A percentile compares a stretch with the other conserved stretches of the same genome.
phyloP scores from a whole-genome alignment of 441 rosid genomes.

The Syzygium malaccense region DNA sequence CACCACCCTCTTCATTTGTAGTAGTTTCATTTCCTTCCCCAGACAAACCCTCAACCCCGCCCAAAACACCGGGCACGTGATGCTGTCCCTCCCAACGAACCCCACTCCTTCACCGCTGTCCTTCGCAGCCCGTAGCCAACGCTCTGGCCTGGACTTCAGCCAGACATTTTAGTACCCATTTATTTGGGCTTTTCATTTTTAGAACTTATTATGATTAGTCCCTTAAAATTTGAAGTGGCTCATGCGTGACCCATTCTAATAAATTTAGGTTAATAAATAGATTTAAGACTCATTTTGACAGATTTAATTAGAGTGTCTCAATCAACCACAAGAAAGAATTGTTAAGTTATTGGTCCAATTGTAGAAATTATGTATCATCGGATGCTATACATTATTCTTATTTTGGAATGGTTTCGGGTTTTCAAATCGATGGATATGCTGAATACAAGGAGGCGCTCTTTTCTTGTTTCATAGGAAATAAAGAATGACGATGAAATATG shows the following conservation, averaged over 20 bases:
- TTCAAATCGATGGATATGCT: background rate
- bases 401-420: background rate
- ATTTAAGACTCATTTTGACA: background rate
- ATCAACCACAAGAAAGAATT: background rate
- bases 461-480: background rate
- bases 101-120: constrained; percentile 8
- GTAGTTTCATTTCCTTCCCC: constrained; percentile 51
- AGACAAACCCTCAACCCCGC: constrained; percentile 50
- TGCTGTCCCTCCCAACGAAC: constrained; percentile 36
- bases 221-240: background rate
- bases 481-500: background rate
- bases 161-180: background rate
- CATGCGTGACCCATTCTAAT: background rate
- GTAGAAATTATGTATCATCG: background rate
- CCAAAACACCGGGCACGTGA: constrained; percentile 38
- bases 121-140: constrained; percentile 29
- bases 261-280: background rate
- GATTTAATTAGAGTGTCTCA: background rate
- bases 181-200: background rate
- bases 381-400: background rate
- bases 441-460: background rate
- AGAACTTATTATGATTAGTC: background rate
- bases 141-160: constrained; percentile 39
- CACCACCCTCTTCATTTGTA: constrained; percentile 51
- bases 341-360: background rate